phyloP scores from a whole-genome alignment of 352 stramenopile species.

The Globisporangium middletonii region DNA sequence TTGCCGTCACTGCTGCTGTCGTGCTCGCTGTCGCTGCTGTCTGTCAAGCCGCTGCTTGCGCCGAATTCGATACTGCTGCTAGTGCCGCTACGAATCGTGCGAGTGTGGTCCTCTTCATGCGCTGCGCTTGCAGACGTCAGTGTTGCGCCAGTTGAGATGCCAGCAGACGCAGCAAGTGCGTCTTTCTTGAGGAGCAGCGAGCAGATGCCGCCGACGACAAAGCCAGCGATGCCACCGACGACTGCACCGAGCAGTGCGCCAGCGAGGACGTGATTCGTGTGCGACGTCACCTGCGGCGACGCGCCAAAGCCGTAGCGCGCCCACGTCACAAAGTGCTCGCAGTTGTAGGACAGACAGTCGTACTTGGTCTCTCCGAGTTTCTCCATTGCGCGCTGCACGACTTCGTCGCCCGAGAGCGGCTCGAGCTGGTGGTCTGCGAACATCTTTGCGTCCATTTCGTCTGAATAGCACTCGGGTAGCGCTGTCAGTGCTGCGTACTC shows the following conservation, averaged over 20 bases:
- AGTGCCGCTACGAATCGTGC: too few species aligned
- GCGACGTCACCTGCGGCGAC: conserved; percentile 51
- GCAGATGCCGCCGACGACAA: conserved; percentile 51
- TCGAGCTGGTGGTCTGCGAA: conserved; percentile 26
- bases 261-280: conserved; percentile 54
- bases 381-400: conserved; percentile 36
- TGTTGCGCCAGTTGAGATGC: conserved; percentile 1
- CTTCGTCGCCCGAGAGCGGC: conserved; percentile 34
- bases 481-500: conserved; percentile 3
- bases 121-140: conserved; percentile 2
- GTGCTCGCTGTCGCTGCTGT: conserved; percentile 1
- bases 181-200: conserved; percentile 61
- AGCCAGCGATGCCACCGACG: conserved; percentile 48
- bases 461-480: conserved; percentile 31
- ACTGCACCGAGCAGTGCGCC: conserved; percentile 53
- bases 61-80: conserved; percentile 10
- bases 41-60: background rate
- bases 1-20: background rate
- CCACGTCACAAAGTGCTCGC: conserved; percentile 79
- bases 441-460: conserved; percentile 50
- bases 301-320: conserved; percentile 46
- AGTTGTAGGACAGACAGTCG: conserved; percentile 52
- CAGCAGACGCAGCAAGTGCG: conserved; percentile 37
- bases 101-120: too few species aligned
- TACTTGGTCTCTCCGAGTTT: conserved; percentile 51